These are phyloP conservation scores for Trichoderma cornu-damae DNA, from an alignment of 2,329 filamentous ascomycete genomes.

Conservation along the genomic window DNA sequence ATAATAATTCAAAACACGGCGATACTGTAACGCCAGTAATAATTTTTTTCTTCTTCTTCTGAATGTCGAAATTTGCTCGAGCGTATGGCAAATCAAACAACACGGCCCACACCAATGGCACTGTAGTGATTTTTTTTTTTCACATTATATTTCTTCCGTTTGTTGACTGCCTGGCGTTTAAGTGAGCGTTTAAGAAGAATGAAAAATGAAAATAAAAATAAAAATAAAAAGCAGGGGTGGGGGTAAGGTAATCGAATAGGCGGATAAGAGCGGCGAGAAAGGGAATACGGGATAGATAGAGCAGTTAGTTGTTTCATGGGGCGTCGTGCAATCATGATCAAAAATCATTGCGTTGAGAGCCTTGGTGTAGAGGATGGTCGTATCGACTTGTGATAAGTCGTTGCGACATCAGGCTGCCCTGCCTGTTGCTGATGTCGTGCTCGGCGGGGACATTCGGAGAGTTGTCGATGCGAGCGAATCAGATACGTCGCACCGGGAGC, in stretches of 20 bases:
- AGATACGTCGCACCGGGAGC: background rate
- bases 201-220: too few species aligned
- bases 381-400: background rate
- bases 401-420: background rate
- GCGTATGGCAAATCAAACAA: background rate
- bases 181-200: too few species aligned
- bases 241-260: background rate
- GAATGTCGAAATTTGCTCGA: background rate
- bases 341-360: background rate
- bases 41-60: background rate
- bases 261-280: background rate
- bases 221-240: too few species aligned
- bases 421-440: background rate
- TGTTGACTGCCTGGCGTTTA: background rate
- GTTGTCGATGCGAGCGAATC: background rate
- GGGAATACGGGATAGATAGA: background rate
- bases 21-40: background rate
- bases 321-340: constrained; percentile 15
- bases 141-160: background rate
- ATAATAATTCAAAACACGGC: constrained; percentile 1
- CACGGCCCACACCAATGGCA: constrained; percentile 2
- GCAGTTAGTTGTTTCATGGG: constrained; percentile 12
- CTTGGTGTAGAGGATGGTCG: background rate
- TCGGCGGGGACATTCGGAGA: background rate
- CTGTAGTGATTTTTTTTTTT: background rate